These are phyloP conservation scores for Lentinus polychrous DNA, from an alignment of 1,284 basidiomycete species.

Conservation along the genomic window DNA sequence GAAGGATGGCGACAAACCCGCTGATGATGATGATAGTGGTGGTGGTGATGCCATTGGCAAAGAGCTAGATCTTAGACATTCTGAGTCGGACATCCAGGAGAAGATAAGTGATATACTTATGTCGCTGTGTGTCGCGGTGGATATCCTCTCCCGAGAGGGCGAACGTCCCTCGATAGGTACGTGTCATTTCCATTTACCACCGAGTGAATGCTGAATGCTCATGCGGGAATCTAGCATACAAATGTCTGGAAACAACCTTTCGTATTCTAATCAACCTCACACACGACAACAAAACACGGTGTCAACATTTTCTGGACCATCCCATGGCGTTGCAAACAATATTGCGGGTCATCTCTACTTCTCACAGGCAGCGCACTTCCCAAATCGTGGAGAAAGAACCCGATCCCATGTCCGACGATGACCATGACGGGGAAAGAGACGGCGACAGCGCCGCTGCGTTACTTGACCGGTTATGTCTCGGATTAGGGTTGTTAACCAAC, in stretches of 20 bases:
- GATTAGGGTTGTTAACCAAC: slow-evolving; percentile 66
- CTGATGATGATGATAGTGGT: slow-evolving; percentile 10
- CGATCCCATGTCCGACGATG: slow-evolving; percentile 9
- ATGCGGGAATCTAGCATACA: slow-evolving; percentile 26
- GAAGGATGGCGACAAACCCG: slow-evolving; percentile 23
- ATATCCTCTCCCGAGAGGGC: slow-evolving; percentile 24
- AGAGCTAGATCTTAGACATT: neutral
- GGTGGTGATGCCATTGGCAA: neutral
- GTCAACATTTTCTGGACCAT: slow-evolving; percentile 36
- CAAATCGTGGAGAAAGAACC: slow-evolving; percentile 6
- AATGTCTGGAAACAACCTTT: slow-evolving; percentile 49
- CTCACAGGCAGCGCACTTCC: slow-evolving; percentile 22
- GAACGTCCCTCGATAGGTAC: slow-evolving; percentile 8
- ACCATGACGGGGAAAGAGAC: slow-evolving; percentile 14
- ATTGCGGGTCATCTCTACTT: slow-evolving; percentile 36
- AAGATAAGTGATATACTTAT: slow-evolving; percentile 34
- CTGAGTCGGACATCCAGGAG: no score
- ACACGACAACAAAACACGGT: slow-evolving; percentile 52
- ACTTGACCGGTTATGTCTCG: slow-evolving; percentile 62
- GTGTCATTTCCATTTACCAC: neutral
- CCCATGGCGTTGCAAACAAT: slow-evolving; percentile 38
- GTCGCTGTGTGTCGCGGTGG: slow-evolving; percentile 37
- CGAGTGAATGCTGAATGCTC: neutral
- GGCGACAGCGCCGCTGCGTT: slow-evolving; percentile 27
- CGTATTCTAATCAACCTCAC: slow-evolving; percentile 66